These are phyloP conservation scores for Morella rubra DNA, from an alignment of 306 rosid species.

Conservation along the genomic window DNA sequence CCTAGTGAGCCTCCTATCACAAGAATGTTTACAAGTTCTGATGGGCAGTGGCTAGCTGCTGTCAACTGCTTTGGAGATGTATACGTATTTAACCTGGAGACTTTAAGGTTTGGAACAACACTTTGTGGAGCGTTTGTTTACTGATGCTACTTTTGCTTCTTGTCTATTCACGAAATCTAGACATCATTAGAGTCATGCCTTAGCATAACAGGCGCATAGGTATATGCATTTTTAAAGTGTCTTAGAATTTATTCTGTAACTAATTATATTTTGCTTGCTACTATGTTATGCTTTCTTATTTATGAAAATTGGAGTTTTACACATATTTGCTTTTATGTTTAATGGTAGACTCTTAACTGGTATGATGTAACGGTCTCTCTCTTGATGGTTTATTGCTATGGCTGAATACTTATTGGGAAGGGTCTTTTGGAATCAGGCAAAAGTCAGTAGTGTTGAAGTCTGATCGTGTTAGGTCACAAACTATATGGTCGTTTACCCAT, in stretches of 20 bases:
- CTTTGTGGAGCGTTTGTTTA: not conserved
- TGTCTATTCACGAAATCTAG: not conserved
- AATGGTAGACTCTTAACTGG: not conserved
- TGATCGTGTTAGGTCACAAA: not conserved
- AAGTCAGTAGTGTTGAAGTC: not conserved
- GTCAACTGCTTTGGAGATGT: slow-evolving; percentile 95
- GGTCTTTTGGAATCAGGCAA: not conserved
- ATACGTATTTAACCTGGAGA: slow-evolving; percentile 83
- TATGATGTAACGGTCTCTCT: not conserved
- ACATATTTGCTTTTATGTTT: not conserved
- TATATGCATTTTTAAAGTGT: not conserved
- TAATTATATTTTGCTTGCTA: not conserved
- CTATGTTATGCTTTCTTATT: not conserved
- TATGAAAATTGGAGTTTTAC: too few relatives aligned
- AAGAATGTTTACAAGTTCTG: slow-evolving; percentile 82
- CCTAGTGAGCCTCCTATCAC: slow-evolving; percentile 93
- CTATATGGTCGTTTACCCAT: not conserved
- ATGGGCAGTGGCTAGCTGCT: slow-evolving; percentile 98
- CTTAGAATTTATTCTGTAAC: not conserved
- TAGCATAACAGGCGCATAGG: not conserved
- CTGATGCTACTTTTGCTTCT: slow-evolving; percentile 3
- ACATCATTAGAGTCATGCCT: not conserved
- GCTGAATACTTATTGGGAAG: slow-evolving; percentile 1
- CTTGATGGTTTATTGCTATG: not conserved
- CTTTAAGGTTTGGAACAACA: slow-evolving; percentile 51